phyloP scores from a whole-genome alignment of 257 asterid genomes.

The Pogostemon cablin region DNA sequence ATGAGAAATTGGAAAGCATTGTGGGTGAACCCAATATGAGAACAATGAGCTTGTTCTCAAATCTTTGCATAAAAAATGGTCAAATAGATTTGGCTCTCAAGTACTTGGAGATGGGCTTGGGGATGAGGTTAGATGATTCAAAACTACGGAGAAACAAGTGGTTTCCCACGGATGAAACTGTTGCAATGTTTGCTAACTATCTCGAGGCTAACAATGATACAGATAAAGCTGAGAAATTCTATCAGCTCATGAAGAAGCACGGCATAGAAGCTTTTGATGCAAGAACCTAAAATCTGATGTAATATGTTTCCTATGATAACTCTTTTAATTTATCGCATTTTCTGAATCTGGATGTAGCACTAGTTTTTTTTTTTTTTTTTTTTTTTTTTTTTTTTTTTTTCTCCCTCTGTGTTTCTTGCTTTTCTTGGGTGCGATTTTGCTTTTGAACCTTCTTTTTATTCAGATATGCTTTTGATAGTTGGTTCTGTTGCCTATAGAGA shows the following conservation, averaged over 20 bases:
- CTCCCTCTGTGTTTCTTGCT: conserved; percentile 2
- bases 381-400: background rate
- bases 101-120: conserved; percentile 69
- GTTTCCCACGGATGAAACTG: conserved; percentile 61
- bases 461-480: background rate
- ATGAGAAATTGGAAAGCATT: conserved; percentile 37
- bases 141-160: conserved; percentile 35
- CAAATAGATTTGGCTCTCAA: conserved; percentile 62
- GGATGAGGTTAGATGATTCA: conserved; percentile 45
- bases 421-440: conserved; percentile 14
- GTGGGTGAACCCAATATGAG: conserved; percentile 47
- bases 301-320: background rate
- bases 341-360: conserved; percentile 12
- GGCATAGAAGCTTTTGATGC: conserved; percentile 32
- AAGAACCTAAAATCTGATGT: conserved; percentile 5
- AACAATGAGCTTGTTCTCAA: conserved; percentile 46
- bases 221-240: conserved; percentile 50
- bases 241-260: conserved; percentile 59
- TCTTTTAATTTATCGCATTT: background rate
- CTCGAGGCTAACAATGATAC: conserved; percentile 54
- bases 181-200: conserved; percentile 48
- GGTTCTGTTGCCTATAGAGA: background rate
- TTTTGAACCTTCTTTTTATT: conserved; percentile 17
- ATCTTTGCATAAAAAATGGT: conserved; percentile 46
- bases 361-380: background rate